Conservation (phyloP, 352 stramenopile species). For the Phytophthora cajani region DNA sequence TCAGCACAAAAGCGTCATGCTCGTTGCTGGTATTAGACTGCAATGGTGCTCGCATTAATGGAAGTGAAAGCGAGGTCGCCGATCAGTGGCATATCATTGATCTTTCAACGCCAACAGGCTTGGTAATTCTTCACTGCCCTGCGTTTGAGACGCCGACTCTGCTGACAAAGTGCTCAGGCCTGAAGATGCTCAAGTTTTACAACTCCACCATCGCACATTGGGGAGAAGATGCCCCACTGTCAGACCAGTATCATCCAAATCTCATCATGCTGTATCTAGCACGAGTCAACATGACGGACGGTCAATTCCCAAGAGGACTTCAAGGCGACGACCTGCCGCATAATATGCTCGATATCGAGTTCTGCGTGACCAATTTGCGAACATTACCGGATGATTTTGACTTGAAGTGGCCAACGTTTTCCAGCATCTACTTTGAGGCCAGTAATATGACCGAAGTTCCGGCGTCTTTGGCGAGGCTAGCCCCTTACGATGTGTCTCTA, state of each 20-base stretch:
- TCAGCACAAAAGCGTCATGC: constrained; percentile 27
- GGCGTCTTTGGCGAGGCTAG: background rate
- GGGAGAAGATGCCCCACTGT: constrained; percentile 32
- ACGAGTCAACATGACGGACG: background rate
- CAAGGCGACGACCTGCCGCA: background rate
- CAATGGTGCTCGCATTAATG: constrained; percentile 7
- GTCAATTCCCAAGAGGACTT: background rate
- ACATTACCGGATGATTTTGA: background rate
- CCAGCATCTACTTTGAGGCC: background rate
- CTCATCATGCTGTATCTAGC: constrained; percentile 6
- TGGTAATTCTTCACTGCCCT: background rate
- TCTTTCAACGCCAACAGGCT: constrained; percentile 9
- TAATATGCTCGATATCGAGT: background rate
- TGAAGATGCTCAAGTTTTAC: constrained; percentile 48
- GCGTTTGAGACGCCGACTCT: constrained; percentile 26
- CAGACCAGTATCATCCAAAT: constrained; percentile 34
- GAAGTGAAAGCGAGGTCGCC: constrained; percentile 17
- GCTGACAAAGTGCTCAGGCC: constrained; percentile 30
- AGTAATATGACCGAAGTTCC: background rate
- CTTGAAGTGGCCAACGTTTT: background rate
- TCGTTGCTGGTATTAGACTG: constrained; percentile 36
- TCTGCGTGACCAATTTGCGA: constrained; percentile 1
- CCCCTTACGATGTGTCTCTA: background rate
- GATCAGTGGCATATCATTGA: constrained; percentile 27
- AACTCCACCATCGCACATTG: constrained; percentile 47